phyloP scores from a whole-genome alignment of 129 eudicot species.

The Pittosporum tobira region DNA sequence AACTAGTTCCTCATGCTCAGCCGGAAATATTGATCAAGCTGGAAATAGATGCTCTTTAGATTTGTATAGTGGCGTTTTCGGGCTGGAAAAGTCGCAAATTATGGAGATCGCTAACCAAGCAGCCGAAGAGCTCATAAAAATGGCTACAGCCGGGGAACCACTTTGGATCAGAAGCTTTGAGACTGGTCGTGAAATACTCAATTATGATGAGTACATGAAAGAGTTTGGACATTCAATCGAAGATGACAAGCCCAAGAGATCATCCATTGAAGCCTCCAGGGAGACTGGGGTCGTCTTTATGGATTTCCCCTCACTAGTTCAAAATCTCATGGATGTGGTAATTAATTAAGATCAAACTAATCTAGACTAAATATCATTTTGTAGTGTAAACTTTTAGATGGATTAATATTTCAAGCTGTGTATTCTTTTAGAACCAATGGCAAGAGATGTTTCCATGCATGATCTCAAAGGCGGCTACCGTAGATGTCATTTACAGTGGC shows the following conservation, averaged over 20 bases:
- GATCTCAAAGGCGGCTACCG: slow-evolving; percentile 71
- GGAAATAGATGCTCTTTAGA: slow-evolving; percentile 56
- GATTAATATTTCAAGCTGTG: background rate
- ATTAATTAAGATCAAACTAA: background rate
- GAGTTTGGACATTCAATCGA: slow-evolving; percentile 32
- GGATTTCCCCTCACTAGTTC: slow-evolving; percentile 70
- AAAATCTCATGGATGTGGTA: slow-evolving; percentile 87
- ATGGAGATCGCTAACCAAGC: slow-evolving; percentile 56
- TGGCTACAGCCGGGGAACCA: slow-evolving; percentile 77
- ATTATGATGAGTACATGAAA: slow-evolving; percentile 76
- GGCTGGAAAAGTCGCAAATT: slow-evolving; percentile 52
- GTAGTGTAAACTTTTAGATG: background rate
- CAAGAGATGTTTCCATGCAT: slow-evolving; percentile 81
- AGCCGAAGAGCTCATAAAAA: slow-evolving; percentile 55
- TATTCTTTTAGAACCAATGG: slow-evolving; percentile 57
- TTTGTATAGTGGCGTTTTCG: slow-evolving; percentile 49
- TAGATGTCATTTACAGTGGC: slow-evolving; percentile 63
- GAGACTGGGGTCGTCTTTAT: slow-evolving; percentile 52
- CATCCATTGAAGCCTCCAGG: slow-evolving; percentile 81
- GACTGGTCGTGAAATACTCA: slow-evolving; percentile 88
- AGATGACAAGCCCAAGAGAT: slow-evolving; percentile 34
- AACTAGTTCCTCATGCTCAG: slow-evolving; percentile 39
- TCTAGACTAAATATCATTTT: background rate
- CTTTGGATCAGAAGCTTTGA: slow-evolving; percentile 82
- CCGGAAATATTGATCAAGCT: slow-evolving; percentile 50